A percentile compares a stretch with the other conserved stretches of the same genome.
phyloP scores from a whole-genome alignment of 2,329 filamentous ascomycete species.

The Fusarium austroafricanum region DNA sequence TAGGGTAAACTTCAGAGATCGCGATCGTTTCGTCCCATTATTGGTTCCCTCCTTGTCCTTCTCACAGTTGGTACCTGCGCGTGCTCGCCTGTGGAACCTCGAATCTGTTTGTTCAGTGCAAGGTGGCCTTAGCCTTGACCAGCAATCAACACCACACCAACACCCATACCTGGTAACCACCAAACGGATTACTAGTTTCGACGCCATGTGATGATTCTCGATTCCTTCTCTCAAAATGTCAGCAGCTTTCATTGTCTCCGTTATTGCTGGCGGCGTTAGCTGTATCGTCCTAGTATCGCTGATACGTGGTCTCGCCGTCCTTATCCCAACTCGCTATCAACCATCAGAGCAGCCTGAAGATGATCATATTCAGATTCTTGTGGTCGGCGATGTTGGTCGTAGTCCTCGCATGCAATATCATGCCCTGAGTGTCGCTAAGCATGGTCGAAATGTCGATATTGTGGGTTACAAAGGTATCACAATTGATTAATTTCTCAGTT shows the following conservation, averaged over 20 bases:
- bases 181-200: constrained; percentile 17
- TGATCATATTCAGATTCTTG: constrained; percentile 79
- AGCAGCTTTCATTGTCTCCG: constrained; percentile 50
- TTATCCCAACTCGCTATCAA: constrained; percentile 52
- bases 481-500: neutral
- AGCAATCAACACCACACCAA: constrained; percentile 16
- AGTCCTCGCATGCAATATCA: constrained; percentile 99
- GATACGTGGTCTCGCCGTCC: constrained; percentile 34
- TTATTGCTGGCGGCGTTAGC: constrained; percentile 51
- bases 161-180: constrained; percentile 9
- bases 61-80: constrained; percentile 11
- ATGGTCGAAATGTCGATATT: constrained; percentile 82
- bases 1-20: constrained; percentile 29
- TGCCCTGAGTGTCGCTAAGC: constrained; percentile 88
- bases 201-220: constrained; percentile 23
- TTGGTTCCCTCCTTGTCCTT: constrained; percentile 17
- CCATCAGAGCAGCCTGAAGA: constrained; percentile 52
- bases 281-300: constrained; percentile 49
- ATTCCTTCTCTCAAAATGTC: constrained; percentile 31
- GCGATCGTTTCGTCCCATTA: constrained; percentile 19
- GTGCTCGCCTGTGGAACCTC: constrained; percentile 32
- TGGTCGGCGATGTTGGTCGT: constrained; percentile 93
- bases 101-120: constrained; percentile 15
- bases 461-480: constrained; percentile 83
- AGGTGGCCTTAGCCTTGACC: constrained; percentile 30